Evolutionary conservation across 768 basidiomycete species (phyloP).

Genomic region (Lentinula lateritia): DNA sequence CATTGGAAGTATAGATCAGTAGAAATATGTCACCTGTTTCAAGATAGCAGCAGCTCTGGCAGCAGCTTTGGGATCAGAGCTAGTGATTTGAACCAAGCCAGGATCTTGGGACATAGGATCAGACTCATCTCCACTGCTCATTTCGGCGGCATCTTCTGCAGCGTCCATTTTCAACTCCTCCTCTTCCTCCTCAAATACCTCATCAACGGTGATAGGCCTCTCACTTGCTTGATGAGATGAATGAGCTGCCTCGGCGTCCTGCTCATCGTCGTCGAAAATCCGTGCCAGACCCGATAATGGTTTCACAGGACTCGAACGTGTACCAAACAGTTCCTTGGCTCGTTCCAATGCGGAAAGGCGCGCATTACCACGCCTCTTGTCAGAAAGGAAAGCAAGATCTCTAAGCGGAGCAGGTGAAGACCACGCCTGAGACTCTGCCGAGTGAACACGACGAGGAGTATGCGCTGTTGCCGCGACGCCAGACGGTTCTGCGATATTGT

Average conservation of each 20-base stretch:
- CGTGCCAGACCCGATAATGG: not conserved
- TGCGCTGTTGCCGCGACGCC: not conserved
- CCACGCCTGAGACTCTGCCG: not conserved
- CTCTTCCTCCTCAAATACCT: not conserved
- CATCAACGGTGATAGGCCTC: not conserved
- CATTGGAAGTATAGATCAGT: conserved; percentile 1
- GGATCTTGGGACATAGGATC: conserved; percentile 33
- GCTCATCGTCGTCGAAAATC: not conserved
- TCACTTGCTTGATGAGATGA: not conserved
- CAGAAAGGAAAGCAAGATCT: not conserved
- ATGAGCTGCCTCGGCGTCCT: not conserved
- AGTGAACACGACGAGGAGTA: not conserved
- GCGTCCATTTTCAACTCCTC: not conserved
- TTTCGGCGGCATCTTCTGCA: conserved; percentile 21
- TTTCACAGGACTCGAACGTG: not conserved
- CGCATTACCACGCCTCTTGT: too few relatives aligned
- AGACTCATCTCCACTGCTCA: conserved; percentile 20
- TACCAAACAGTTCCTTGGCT: conserved; percentile 2
- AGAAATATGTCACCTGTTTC: conserved; percentile 54
- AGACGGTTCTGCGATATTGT: not conserved
- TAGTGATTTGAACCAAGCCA: conserved; percentile 79
- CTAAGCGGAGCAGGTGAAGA: not conserved
- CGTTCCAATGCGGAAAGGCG: not conserved
- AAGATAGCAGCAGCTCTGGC: conserved; percentile 92
- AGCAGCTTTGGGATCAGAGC: conserved; percentile 79